Evolutionary conservation across 768 basidiomycete species (phyloP), one percentile per base, ranked within the genome.

Genomic region (Hericium rajendrae): DNA sequence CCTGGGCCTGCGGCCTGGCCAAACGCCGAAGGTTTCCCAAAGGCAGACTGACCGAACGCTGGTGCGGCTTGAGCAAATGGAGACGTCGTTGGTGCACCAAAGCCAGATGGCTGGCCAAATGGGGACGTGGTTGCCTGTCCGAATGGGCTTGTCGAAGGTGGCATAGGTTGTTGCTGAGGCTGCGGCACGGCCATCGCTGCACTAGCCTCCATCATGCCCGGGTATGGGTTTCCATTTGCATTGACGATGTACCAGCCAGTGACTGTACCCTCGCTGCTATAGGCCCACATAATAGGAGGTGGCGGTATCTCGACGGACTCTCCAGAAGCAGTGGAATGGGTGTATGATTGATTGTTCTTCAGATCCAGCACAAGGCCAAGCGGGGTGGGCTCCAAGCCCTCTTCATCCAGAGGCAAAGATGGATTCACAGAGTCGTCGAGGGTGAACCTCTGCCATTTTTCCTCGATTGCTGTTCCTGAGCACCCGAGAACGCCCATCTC

Each of bases 181-280:
- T 16, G 59, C 51, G 38, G 49, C 51, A 15, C 20, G 18, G 57
- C 37, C 15, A 57, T 56, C 16, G 62, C 57, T 15, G 51, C 41
- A 15, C 60, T 18, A 20, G 58, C 18, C 2, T 51, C 39, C 12
- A 64, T 65, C 76, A 89, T 81, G 28, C 81, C 81, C 43, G 75
- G 71, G 64, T 89, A 91, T 8, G 77, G 72, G 16, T 62, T 68
- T 1, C 74, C 76, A 43, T 76, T 78, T 8, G 74, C 71, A 65
- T 85, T 81, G 39, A 87, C 78, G 20, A 86, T 65, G 66, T 83
- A 74, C 88, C 89, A 92, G 3, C 76, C 89, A 51, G 83, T 78
- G 22, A 92, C 55, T 0, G 88, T 87, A 18, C 89, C 89, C 64
- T 92, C 89, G 55, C 83, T 88, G 11, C 87, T 76, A 68, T 88